phyloP scores from a whole-genome alignment of 1,139 yeast genomes.

The Taphrina confusa region DNA sequence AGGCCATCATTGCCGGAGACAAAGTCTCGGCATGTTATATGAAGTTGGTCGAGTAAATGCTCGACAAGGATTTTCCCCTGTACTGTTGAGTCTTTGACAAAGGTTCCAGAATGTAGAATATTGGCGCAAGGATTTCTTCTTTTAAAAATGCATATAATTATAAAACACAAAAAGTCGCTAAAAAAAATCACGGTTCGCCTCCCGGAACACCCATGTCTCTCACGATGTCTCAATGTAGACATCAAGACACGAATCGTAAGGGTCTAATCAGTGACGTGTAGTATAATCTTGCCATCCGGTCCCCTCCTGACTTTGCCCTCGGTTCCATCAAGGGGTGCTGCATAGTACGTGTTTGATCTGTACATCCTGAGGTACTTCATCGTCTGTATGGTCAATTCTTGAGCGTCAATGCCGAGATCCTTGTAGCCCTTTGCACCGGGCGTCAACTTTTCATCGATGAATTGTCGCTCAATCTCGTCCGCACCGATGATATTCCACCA shows the following conservation, averaged over 20 bases:
- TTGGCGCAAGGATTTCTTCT: too few relatives aligned
- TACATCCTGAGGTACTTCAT: slow-evolving; percentile 57
- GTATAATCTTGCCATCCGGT: slow-evolving; percentile 12
- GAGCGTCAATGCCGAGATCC: slow-evolving; percentile 73
- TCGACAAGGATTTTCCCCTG: too few relatives aligned
- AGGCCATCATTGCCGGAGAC: slow-evolving; percentile 33
- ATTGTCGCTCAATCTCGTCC: slow-evolving; percentile 76
- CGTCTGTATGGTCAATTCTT: slow-evolving; percentile 66
- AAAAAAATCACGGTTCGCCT: not conserved
- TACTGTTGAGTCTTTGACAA: too few relatives aligned
- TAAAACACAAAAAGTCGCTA: not conserved
- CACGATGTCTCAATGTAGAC: too few relatives aligned
- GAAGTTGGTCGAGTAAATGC: slow-evolving; percentile 25
- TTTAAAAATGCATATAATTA: slow-evolving; percentile 1
- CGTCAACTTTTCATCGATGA: slow-evolving; percentile 66
- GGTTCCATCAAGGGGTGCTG: slow-evolving; percentile 16
- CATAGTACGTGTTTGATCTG: slow-evolving; percentile 29
- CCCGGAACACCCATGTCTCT: not conserved
- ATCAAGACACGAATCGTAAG: too few relatives aligned
- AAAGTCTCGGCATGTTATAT: slow-evolving; percentile 22
- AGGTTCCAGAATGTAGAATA: too few relatives aligned
- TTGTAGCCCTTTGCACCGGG: slow-evolving; percentile 64
- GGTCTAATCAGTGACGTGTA: slow-evolving; percentile 30
- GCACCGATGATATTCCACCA: slow-evolving; percentile 74
- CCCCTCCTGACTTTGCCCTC: slow-evolving; percentile 32